Evolutionary conservation across 768 basidiomycete species (phyloP).

Genomic region (Lactifluus echinatus): DNA sequence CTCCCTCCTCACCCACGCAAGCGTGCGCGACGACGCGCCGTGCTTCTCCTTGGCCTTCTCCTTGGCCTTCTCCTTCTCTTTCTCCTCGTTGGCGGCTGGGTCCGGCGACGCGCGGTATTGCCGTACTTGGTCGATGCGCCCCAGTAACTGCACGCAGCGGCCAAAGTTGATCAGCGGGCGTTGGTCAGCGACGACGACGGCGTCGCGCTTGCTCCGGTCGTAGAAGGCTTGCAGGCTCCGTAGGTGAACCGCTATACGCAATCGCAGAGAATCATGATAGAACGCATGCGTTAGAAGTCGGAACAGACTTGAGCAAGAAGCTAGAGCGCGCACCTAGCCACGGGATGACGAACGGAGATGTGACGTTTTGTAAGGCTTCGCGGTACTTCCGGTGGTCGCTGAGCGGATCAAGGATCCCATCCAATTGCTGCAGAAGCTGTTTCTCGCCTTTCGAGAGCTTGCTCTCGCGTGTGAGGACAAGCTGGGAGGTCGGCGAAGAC

Average conservation of each 20-base stretch:
- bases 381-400: constrained; percentile 34
- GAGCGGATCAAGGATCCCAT: constrained; percentile 27
- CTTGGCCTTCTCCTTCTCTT: too few relatives aligned
- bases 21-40: constrained; percentile 28
- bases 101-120: constrained; percentile 28
- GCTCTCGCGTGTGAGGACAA: constrained; percentile 24
- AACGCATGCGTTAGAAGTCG: background rate
- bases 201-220: background rate
- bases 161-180: constrained; percentile 36
- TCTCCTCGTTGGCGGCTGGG: constrained; percentile 24
- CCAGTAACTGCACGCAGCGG: constrained; percentile 33
- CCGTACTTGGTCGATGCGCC: constrained; percentile 29
- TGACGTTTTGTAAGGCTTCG: constrained; percentile 26
- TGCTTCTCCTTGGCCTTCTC: constrained; percentile 6
- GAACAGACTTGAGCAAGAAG: background rate
- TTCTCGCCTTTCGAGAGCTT: constrained; percentile 17
- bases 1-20: constrained; percentile 37
- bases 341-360: constrained; percentile 28
- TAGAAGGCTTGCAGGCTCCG: background rate
- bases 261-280: too few relatives aligned
- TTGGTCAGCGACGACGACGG: constrained; percentile 22
- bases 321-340: constrained; percentile 30
- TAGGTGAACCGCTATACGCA: constrained; percentile 29
- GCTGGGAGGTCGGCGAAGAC: constrained; percentile 30
- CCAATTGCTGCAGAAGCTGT: constrained; percentile 25